These are phyloP conservation scores for Austroboletus eburneus DNA, from an alignment of 768 basidiomycete species.

Conservation along the genomic window DNA sequence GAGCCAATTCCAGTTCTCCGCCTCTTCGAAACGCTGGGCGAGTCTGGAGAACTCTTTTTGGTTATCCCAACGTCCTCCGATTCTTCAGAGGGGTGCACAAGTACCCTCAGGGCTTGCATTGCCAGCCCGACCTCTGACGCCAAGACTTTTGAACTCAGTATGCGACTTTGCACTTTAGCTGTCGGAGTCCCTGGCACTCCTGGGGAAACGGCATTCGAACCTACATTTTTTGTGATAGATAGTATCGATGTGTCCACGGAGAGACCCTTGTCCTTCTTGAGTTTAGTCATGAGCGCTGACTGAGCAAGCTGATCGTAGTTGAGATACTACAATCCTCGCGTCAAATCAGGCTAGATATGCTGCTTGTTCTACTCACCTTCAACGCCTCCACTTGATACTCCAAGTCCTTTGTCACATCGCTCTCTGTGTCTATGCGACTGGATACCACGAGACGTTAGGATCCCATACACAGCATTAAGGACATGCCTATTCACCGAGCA, in stretches of 20 bases:
- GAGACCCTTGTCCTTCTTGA: constrained; percentile 67
- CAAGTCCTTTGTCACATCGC: constrained; percentile 42
- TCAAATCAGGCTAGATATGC: not conserved
- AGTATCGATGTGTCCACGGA: constrained; percentile 45
- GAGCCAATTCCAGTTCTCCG: constrained; percentile 1
- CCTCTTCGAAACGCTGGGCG: constrained; percentile 9
- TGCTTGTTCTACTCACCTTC: constrained; percentile 48
- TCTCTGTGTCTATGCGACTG: constrained; percentile 36
- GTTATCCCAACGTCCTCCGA: constrained; percentile 15
- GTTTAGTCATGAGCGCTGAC: constrained; percentile 64
- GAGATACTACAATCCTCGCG: constrained; percentile 40
- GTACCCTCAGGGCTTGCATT: constrained; percentile 45
- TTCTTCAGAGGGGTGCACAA: constrained; percentile 33
- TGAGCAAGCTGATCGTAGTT: constrained; percentile 56
- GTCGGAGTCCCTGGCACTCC: constrained; percentile 39
- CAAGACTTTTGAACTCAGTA: constrained; percentile 75
- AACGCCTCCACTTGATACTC: constrained; percentile 59
- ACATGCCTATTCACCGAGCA: constrained; percentile 45
- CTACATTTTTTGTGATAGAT: constrained; percentile 45
- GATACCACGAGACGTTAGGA: constrained; percentile 1
- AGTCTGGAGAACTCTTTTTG: constrained; percentile 13
- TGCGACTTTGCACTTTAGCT: constrained; percentile 63
- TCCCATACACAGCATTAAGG: not conserved
- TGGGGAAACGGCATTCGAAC: constrained; percentile 30
- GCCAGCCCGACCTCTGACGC: constrained; percentile 52